phyloP scores from a whole-genome alignment of 768 basidiomycete genomes.

The Calocybe cyanea region DNA sequence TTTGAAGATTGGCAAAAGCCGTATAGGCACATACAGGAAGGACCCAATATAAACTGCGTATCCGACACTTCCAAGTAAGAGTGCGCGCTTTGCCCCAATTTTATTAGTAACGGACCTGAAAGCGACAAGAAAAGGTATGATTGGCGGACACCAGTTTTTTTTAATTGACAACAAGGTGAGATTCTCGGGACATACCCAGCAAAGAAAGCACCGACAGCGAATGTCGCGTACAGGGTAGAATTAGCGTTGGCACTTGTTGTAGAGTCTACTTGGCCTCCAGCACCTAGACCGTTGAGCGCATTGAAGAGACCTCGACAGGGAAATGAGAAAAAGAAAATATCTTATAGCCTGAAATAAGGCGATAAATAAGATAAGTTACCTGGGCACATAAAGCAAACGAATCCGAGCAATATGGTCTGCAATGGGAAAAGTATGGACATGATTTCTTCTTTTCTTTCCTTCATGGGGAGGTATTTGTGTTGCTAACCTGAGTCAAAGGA shows the following conservation, averaged over 20 bases:
- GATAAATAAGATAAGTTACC: too few relatives aligned
- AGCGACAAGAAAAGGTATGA: background rate
- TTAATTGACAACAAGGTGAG: too few relatives aligned
- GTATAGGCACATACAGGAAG: constrained; percentile 49
- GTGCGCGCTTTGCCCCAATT: constrained; percentile 71
- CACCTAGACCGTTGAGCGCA: constrained; percentile 60
- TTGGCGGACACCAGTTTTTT: too few relatives aligned
- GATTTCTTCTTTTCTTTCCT: too few relatives aligned
- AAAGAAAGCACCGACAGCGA: constrained; percentile 61
- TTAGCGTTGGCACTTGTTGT: constrained; percentile 55
- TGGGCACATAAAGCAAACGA: constrained; percentile 51
- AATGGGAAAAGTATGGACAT: background rate
- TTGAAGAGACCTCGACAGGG: constrained; percentile 54
- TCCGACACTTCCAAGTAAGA: constrained; percentile 69
- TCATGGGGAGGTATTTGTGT: background rate
- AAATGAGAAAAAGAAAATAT: too few relatives aligned
- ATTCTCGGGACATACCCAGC: constrained; percentile 47
- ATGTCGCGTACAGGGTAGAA: constrained; percentile 54
- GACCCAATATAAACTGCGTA: constrained; percentile 76
- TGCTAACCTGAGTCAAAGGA: constrained; percentile 43
- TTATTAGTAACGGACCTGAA: constrained; percentile 74
- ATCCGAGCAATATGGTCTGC: constrained; percentile 47
- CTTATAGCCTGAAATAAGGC: too few relatives aligned
- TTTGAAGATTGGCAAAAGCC: background rate
- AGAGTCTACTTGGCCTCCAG: constrained; percentile 53